Evolutionary conservation across 768 basidiomycete genomes (phyloP).

Genomic region (Dendrothele bispora): DNA sequence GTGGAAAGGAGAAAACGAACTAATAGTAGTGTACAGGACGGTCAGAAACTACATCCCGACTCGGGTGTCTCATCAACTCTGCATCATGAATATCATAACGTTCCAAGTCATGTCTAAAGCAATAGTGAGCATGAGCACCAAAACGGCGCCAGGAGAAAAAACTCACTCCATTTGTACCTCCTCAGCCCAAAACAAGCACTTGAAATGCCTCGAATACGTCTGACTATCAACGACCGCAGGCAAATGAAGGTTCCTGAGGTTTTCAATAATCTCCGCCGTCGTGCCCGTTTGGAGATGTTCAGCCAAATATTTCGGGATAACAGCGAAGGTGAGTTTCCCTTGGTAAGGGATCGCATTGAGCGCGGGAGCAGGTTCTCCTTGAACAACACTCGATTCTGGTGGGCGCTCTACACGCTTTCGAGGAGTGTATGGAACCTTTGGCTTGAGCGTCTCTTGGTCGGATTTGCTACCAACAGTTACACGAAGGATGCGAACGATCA

Average conservation of each 20-base stretch:
- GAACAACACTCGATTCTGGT: constrained; percentile 34
- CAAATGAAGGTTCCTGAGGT: constrained; percentile 33
- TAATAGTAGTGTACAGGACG: constrained; percentile 41
- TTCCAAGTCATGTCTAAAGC: constrained; percentile 37
- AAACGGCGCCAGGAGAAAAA: neutral
- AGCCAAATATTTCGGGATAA: constrained; percentile 36
- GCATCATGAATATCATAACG: constrained; percentile 33
- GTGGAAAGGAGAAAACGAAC: constrained; percentile 24
- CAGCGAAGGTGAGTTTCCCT: constrained; percentile 33
- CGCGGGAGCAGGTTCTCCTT: constrained; percentile 43
- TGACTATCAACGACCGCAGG: constrained; percentile 36
- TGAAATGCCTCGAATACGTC: constrained; percentile 48
- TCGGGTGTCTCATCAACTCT: constrained; percentile 24
- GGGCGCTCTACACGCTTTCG: constrained; percentile 30
- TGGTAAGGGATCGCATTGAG: constrained; percentile 43
- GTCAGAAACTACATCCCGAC: too few relatives aligned
- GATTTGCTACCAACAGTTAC: constrained; percentile 46
- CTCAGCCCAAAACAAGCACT: constrained; percentile 56
- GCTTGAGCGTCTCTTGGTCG: constrained; percentile 47
- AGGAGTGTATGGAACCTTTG: constrained; percentile 47
- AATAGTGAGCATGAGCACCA: neutral
- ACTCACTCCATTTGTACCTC: constrained; percentile 45
- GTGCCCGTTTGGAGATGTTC: constrained; percentile 29
- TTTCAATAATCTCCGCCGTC: constrained; percentile 24
- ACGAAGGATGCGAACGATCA: constrained; percentile 45